Evolutionary conservation across 768 basidiomycete genomes (phyloP).

Genomic region (Russula foetens): DNA sequence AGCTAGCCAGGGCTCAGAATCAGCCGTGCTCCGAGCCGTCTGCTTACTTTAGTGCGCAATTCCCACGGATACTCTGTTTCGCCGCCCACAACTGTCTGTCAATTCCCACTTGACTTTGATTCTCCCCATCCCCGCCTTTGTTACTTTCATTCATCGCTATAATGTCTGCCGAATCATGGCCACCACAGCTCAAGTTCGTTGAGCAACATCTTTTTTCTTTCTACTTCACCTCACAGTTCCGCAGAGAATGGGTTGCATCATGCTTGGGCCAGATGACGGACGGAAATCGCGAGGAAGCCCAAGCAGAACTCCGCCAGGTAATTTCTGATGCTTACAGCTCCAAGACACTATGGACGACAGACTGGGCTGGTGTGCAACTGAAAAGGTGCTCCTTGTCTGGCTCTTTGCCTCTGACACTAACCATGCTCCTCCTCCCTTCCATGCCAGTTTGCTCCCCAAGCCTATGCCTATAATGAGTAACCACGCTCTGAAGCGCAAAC

Average conservation of each 20-base stretch:
- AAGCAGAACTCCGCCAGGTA: slow-evolving; percentile 92
- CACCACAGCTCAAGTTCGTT: slow-evolving; percentile 66
- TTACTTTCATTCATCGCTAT: neutral
- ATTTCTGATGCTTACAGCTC: slow-evolving; percentile 87
- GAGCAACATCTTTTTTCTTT: neutral
- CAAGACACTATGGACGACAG: slow-evolving; percentile 84
- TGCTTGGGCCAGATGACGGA: slow-evolving; percentile 90
- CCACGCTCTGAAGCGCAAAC: slow-evolving; percentile 60
- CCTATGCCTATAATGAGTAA: slow-evolving; percentile 34
- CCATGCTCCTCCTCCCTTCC: neutral
- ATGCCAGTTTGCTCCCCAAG: slow-evolving; percentile 50
- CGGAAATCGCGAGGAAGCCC: slow-evolving; percentile 77
- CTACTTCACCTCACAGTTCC: slow-evolving; percentile 17
- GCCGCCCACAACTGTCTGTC: neutral
- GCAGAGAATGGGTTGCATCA: slow-evolving; percentile 91
- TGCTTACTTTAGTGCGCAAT: neutral
- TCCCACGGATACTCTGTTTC: slow-evolving; percentile 3
- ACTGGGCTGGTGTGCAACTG: slow-evolving; percentile 85
- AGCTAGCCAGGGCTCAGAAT: no score
- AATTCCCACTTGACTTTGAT: neutral
- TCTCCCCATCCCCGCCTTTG: neutral
- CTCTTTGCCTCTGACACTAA: neutral
- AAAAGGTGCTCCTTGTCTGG: slow-evolving; percentile 53
- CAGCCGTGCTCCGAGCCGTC: no score
- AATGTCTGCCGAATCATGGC: slow-evolving; percentile 78